Conservation (phyloP, 2,329 filamentous ascomycete species). For the Fusarium scirpi region DNA sequence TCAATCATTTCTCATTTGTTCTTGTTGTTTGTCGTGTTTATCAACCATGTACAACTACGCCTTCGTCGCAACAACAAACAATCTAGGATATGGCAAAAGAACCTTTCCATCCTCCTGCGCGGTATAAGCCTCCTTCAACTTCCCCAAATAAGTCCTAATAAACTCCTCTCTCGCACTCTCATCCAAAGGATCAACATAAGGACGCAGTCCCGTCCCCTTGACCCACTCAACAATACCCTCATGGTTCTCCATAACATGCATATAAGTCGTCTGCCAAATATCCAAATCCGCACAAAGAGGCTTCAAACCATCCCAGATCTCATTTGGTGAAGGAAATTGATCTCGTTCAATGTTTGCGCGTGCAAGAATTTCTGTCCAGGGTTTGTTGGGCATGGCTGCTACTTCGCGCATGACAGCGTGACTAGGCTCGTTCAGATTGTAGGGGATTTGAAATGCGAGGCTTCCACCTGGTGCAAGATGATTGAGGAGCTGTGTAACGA, state of each 20-base stretch:
- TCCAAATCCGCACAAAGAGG: conserved; percentile 58
- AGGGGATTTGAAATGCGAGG: conserved; percentile 63
- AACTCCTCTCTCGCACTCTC: conserved; percentile 57
- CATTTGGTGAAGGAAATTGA: conserved; percentile 59
- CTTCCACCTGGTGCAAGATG: conserved; percentile 58
- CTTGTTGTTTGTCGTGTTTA: neutral
- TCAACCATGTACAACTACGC: neutral
- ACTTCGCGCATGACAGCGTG: conserved; percentile 62
- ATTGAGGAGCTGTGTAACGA: conserved; percentile 58
- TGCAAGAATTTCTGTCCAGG: conserved; percentile 52
- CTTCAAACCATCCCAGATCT: conserved; percentile 63
- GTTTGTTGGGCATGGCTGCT: conserved; percentile 52
- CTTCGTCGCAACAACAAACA: conserved; percentile 64
- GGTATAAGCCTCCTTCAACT: conserved; percentile 59
- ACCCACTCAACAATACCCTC: conserved; percentile 70
- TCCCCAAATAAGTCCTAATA: conserved; percentile 59
- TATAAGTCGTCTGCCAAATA: conserved; percentile 67
- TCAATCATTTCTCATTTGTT: neutral
- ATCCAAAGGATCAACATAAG: conserved; percentile 63
- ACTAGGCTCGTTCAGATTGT: conserved; percentile 63
- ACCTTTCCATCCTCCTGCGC: conserved; percentile 63
- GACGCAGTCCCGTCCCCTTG: conserved; percentile 66
- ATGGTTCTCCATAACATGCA: conserved; percentile 63
- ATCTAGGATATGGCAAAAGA: conserved; percentile 65
- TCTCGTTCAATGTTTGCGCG: conserved; percentile 56